Base-by-base conservation (phyloP, 106 monocot genomes). In the Cymbidium sinense region DNA sequence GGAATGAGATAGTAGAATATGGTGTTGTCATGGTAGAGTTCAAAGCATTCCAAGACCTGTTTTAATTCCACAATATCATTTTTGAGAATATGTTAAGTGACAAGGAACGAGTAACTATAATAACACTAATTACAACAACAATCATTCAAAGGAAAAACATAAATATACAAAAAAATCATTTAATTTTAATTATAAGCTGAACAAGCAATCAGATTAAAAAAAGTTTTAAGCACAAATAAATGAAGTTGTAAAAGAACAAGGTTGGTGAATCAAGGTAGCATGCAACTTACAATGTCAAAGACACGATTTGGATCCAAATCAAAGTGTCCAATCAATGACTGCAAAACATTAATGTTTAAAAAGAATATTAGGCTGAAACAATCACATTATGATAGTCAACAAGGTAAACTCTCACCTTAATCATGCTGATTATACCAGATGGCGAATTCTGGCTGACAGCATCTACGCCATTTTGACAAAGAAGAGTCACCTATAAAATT, bases 241-340 rank as follows among this genome's bases (percentile, higher is more conserved):
- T 31, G 18, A 62, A 76, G 43, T 67, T 35, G 31, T 23, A 34
- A 75, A 70, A 76, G 2, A 67, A 15, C 31, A 67, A 43, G 23
- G 23, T 39, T 2, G 7, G 29, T 62, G 54, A n/a, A 83, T 30
- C n/a, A 31, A 67, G 7, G 9, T 47, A 34, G 20, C 21, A 72
- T 17, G 34, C 2, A 78, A 75, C 93, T 94, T 86, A 99, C 99
- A 83, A 99, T 93, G 80, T 99, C 99, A 89, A 95, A 95, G 76
- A 99, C 99, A 80, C 98, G 95, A 79, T 99, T 99, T 69, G 99
- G 95, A 50, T 99, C 99, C 77, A 99, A 81, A 87, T 99, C 94
- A 82, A 99, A 99, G 78, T 99, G 99, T 62, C 99, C 99, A 82
- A 99, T 99, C 58, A 99, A 87, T 47, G 94, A 98, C 96, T 96